A percentile compares a stretch with the other conserved stretches of the same genome.
phyloP scores from a whole-genome alignment of 352 stramenopile species.

The Halophytophthora polymorphica region DNA sequence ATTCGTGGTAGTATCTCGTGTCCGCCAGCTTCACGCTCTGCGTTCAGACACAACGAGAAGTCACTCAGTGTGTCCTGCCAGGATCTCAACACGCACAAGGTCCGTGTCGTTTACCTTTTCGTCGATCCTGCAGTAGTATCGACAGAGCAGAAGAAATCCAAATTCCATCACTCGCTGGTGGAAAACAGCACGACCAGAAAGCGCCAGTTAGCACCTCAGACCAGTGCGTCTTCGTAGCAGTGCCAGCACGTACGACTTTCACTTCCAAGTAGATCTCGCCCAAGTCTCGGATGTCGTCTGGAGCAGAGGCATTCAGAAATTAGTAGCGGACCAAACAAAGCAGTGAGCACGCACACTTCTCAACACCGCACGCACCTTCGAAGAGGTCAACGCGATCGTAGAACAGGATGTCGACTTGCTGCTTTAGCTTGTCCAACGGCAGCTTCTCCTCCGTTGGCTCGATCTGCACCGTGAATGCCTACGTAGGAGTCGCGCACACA shows the following conservation, averaged over 20 bases:
- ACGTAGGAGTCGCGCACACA: not conserved
- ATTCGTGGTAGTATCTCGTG: constrained; percentile 67
- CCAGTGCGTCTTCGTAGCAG: not conserved
- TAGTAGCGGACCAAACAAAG: not conserved
- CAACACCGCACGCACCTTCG: constrained; percentile 32
- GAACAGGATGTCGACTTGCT: constrained; percentile 53
- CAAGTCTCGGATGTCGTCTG: constrained; percentile 63
- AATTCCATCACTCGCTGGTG: constrained; percentile 59
- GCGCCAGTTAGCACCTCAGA: not conserved
- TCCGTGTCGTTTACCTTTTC: constrained; percentile 33
- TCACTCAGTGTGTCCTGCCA: not conserved
- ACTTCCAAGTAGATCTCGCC: constrained; percentile 63
- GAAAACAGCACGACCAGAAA: not conserved
- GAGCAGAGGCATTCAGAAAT: not conserved
- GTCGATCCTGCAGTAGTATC: constrained; percentile 62
- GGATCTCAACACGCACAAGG: not conserved
- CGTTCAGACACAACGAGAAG: not conserved
- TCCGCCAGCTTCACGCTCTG: constrained; percentile 49
- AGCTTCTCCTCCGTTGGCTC: constrained; percentile 27
- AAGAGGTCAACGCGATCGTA: constrained; percentile 60
- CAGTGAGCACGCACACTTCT: not conserved
- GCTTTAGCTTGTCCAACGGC: constrained; percentile 49
- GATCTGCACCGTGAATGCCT: constrained; percentile 7
- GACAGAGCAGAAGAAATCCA: constrained; percentile 59
- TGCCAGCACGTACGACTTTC: constrained; percentile 35